Percentiles rank a stretch among this genome's conserved stretches.
Evolutionary conservation across 2,329 filamentous ascomycete genomes (phyloP).

Genomic region (Phoma sp.): DNA sequence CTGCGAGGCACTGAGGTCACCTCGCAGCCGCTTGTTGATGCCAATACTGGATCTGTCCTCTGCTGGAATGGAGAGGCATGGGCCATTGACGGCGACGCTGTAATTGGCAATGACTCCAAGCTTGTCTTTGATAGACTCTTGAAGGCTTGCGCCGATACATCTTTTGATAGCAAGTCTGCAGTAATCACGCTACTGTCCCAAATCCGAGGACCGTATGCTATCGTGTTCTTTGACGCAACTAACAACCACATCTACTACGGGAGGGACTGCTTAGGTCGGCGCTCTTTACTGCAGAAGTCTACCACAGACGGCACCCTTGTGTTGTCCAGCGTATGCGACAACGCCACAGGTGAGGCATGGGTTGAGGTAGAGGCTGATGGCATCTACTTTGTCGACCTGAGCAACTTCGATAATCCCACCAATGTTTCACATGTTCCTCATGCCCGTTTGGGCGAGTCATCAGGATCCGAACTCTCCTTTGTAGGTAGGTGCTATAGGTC

Average conservation of each 20-base stretch:
- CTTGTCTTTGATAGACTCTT: slow-evolving; percentile 68
- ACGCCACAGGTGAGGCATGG: slow-evolving; percentile 60
- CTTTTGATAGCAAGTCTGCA: slow-evolving; percentile 9
- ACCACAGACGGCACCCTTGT: slow-evolving; percentile 53
- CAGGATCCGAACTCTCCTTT: slow-evolving; percentile 25
- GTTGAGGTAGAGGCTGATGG: slow-evolving; percentile 84
- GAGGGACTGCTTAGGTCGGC: slow-evolving; percentile 83
- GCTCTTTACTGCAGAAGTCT: slow-evolving; percentile 71
- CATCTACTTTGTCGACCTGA: slow-evolving; percentile 71
- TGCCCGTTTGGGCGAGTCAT: slow-evolving; percentile 16
- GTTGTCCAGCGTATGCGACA: slow-evolving; percentile 46
- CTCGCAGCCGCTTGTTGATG: slow-evolving; percentile 73
- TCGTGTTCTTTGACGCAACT: slow-evolving; percentile 76
- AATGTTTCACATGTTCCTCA: slow-evolving; percentile 31
- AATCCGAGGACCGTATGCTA: slow-evolving; percentile 78
- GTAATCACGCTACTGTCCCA: slow-evolving; percentile 33
- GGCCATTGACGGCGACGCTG: slow-evolving; percentile 65
- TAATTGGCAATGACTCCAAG: slow-evolving; percentile 81
- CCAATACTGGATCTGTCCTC: slow-evolving; percentile 66
- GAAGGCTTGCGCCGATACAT: slow-evolving; percentile 14
- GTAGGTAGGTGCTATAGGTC: slow-evolving; percentile 39
- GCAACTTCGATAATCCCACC: background rate
- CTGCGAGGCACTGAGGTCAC: slow-evolving; percentile 77
- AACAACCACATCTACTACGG: slow-evolving; percentile 75
- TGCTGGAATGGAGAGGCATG: slow-evolving; percentile 99